Base-by-base conservation (phyloP, 1,284 basidiomycete genomes). In the Psilocybe mexicana region DNA sequence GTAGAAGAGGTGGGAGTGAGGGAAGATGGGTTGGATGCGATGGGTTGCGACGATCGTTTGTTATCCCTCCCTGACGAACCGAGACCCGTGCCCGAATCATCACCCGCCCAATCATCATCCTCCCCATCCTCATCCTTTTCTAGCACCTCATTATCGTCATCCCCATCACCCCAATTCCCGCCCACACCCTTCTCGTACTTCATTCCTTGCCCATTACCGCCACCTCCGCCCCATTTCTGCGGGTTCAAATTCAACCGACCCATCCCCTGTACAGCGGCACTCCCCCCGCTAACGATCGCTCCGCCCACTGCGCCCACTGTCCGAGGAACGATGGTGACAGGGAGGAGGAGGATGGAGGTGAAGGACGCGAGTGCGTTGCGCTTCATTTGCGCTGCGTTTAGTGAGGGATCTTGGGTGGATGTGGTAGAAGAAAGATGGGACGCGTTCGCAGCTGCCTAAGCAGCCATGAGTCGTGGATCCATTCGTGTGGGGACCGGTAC, bases 311-410 rank as follows among this genome's bases (percentile, higher is more conserved):
- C 90, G 43, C 88, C 87, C 4, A 87, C 85, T 0, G 94, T 92
- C 7, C 93, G 86, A 0, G 96, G 96, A 0, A 98, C 95, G 64
- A 98, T 97, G 1, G 94, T 97, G 18, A 98, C 96, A 0, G 96
- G 96, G 0, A 98, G 79, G 0, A 98, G 77, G 0, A 99, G 84
- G 0, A 94, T 86, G 59, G 93, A 89, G 8, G 92, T 92, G 74
- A 99, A 98, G 0, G 93, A 93, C 0, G 93, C 89, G 1, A 99
- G 81, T 10, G 98, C 92, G 62, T 91, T 97, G 23, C 93, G 86
- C 70, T 99, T 99, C 57, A 96, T 87, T 61, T 90, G 87, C 0
- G 94, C 94, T 0, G 96, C 94, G 67, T 98, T 97, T 74, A 80
- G n/a, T 68, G 75, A 60, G 63, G 65, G 54, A 50, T 33, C 30